Conservation (phyloP, 768 basidiomycete species). For the Lactarius trivialis region DNA sequence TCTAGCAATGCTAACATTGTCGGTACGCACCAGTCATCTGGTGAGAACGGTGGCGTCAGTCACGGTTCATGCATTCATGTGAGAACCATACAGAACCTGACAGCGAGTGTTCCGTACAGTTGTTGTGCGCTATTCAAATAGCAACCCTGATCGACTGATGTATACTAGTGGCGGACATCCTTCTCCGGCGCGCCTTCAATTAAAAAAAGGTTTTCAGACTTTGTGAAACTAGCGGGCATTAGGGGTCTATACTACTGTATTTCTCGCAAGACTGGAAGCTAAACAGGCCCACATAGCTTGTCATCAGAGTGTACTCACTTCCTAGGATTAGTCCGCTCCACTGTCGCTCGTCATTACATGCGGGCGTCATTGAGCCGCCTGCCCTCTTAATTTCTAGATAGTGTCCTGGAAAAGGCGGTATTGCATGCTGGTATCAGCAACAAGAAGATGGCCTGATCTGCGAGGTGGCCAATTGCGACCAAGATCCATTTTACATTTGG, state of each 20-base stretch:
- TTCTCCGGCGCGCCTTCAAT: not conserved
- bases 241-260: not conserved
- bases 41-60: not conserved
- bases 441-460: too few species aligned
- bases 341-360: not conserved
- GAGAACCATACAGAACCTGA: not conserved
- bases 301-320: not conserved
- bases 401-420: too few species aligned
- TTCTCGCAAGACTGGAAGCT: not conserved
- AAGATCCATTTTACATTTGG: not conserved
- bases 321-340: not conserved
- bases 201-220: not conserved
- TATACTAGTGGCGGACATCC: not conserved
- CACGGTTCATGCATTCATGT: not conserved
- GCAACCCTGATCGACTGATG: not conserved
- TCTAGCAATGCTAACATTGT: too few species aligned
- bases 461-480: not conserved
- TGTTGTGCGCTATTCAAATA: not conserved
- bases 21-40: too few species aligned
- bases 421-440: too few species aligned
- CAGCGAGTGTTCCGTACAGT: not conserved
- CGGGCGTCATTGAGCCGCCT: not conserved
- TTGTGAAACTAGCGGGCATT: not conserved
- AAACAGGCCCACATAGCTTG: not conserved
- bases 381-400: too few species aligned